Evolutionary conservation across 768 basidiomycete genomes (phyloP).

Genomic region (Russula olivacea): DNA sequence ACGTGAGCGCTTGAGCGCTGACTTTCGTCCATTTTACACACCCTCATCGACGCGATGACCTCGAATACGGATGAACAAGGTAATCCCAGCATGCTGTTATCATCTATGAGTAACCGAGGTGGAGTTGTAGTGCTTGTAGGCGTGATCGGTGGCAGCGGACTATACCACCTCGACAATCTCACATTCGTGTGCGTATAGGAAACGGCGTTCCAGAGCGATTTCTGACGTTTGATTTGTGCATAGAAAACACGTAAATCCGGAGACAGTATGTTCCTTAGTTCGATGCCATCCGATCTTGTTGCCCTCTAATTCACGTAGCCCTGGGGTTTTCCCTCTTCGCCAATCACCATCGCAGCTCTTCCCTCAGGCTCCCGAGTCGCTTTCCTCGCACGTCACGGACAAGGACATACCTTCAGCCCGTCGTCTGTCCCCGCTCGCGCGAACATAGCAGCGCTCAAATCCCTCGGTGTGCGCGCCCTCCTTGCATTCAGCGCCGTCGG

Average conservation of each 20-base stretch:
- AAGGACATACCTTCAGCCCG: slow-evolving; percentile 72
- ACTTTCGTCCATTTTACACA: neutral
- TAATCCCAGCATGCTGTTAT: neutral
- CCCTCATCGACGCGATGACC: slow-evolving; percentile 1
- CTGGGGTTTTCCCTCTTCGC: slow-evolving; percentile 88
- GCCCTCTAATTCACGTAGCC: slow-evolving; percentile 45
- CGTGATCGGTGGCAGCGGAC: slow-evolving; percentile 86
- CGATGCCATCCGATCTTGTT: neutral
- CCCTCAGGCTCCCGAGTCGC: slow-evolving; percentile 77
- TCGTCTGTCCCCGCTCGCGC: slow-evolving; percentile 79
- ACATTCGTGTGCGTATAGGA: slow-evolving; percentile 63
- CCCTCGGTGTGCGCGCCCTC: slow-evolving; percentile 81
- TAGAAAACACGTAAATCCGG: slow-evolving; percentile 71
- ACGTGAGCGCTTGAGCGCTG: too few species aligned
- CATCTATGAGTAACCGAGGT: neutral
- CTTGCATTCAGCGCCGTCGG: slow-evolving; percentile 96
- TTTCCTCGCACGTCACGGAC: slow-evolving; percentile 88
- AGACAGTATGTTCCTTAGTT: slow-evolving; percentile 55
- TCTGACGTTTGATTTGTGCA: neutral
- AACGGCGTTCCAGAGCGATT: neutral
- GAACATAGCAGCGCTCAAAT: slow-evolving; percentile 94
- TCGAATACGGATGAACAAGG: slow-evolving; percentile 4
- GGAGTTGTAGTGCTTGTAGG: slow-evolving; percentile 61
- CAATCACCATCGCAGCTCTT: slow-evolving; percentile 86
- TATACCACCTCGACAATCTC: slow-evolving; percentile 91